These are phyloP conservation scores for Mimosa pudica DNA, from an alignment of 306 rosid species.

Conservation along the genomic window DNA sequence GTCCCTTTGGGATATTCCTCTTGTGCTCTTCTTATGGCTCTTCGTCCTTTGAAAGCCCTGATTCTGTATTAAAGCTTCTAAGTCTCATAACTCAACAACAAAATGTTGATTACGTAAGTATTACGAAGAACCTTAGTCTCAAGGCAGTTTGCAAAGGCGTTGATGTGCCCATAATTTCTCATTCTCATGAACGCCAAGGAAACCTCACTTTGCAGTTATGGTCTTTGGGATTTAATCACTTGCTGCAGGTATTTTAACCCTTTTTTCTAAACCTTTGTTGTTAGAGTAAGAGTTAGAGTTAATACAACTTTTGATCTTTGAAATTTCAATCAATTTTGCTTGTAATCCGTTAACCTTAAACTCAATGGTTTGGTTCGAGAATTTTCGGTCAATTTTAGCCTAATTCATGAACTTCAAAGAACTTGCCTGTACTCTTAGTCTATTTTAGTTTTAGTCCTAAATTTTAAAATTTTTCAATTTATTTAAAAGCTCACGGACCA, in stretches of 20 bases:
- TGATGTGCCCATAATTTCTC: background rate
- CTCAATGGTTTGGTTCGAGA: no score
- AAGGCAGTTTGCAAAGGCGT: constrained; percentile 32
- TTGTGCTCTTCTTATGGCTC: background rate
- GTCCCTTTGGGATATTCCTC: background rate
- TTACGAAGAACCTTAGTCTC: constrained; percentile 25
- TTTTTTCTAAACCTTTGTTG: background rate
- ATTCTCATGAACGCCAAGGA: constrained; percentile 35
- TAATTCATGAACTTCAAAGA: no score
- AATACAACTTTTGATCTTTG: no score
- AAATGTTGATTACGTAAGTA: constrained; percentile 36
- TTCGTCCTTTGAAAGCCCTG: background rate
- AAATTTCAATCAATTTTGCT: no score
- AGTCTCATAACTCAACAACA: background rate
- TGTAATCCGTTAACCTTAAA: no score
- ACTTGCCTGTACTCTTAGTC: no score
- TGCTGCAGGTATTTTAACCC: constrained; percentile 42
- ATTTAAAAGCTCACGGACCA: no score
- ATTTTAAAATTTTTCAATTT: no score
- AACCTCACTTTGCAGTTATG: constrained; percentile 44
- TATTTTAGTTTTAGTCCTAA: no score
- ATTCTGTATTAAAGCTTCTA: background rate
- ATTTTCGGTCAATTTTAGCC: no score
- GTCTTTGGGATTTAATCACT: constrained; percentile 38
- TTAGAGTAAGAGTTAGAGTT: no score